These are phyloP conservation scores for Penicillium sp. DNA, from an alignment of 2,329 filamentous ascomycete genomes.

Conservation along the genomic window DNA sequence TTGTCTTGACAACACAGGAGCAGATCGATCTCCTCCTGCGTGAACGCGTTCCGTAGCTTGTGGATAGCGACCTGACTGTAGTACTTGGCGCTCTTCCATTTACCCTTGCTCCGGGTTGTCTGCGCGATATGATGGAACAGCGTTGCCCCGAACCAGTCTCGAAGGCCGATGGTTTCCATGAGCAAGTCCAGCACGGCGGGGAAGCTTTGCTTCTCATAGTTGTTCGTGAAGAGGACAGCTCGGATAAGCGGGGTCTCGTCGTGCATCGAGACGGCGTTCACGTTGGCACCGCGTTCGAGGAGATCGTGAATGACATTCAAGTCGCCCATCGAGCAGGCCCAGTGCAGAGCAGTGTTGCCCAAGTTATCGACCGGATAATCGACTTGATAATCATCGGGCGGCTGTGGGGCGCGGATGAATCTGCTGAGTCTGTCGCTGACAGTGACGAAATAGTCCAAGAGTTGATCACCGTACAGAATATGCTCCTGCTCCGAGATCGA, in stretches of 20 bases:
- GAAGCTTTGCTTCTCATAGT: slow-evolving; percentile 89
- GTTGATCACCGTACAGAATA: slow-evolving; percentile 82
- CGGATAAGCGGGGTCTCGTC: slow-evolving; percentile 93
- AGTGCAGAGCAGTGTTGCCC: slow-evolving; percentile 87
- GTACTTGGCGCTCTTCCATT: slow-evolving; percentile 83
- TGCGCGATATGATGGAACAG: slow-evolving; percentile 92
- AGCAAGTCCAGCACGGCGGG: slow-evolving; percentile 77
- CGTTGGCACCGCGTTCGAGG: slow-evolving; percentile 69
- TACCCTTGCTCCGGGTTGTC: slow-evolving; percentile 77
- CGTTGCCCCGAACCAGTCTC: slow-evolving; percentile 75
- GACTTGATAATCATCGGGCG: slow-evolving; percentile 78
- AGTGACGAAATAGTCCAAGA: slow-evolving; percentile 87
- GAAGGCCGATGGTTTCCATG: slow-evolving; percentile 69
- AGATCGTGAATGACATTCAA: slow-evolving; percentile 85
- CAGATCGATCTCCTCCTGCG: slow-evolving; percentile 68
- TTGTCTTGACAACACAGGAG: slow-evolving; percentile 77
- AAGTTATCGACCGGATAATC: slow-evolving; percentile 92
- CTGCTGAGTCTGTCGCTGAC: slow-evolving; percentile 45
- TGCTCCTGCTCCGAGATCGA: slow-evolving; percentile 71
- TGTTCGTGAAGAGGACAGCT: slow-evolving; percentile 93
- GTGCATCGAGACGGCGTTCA: slow-evolving; percentile 61
- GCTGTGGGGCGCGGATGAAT: slow-evolving; percentile 57
- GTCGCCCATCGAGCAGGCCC: slow-evolving; percentile 97
- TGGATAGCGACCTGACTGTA: slow-evolving; percentile 90
- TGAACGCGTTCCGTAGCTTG: slow-evolving; percentile 71